Conservation (phyloP, 352 stramenopile genomes). For the Elongisporangium senticosum region DNA sequence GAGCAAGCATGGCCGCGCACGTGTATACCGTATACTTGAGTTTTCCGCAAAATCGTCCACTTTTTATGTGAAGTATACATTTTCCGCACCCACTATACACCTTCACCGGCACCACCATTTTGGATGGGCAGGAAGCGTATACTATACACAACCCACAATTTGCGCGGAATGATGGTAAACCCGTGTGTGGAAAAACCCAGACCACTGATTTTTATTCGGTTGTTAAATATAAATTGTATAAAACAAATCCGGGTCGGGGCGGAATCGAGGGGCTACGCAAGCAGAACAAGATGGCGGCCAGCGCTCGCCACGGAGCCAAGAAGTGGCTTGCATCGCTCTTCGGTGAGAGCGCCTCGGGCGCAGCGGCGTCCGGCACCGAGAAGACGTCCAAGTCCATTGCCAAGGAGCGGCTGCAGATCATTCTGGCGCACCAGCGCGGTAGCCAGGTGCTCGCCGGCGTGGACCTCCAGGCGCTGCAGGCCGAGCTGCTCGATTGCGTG, state of each 20-base stretch:
- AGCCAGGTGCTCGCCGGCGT: slow-evolving; percentile 80
- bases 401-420: slow-evolving; percentile 88
- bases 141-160: background rate
- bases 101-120: background rate
- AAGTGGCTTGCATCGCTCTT: slow-evolving; percentile 82
- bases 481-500: slow-evolving; percentile 81
- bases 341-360: slow-evolving; percentile 33
- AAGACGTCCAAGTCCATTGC: slow-evolving; percentile 72
- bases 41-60: background rate
- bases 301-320: slow-evolving; percentile 49
- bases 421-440: slow-evolving; percentile 82
- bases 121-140: background rate
- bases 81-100: background rate
- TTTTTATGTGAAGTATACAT: background rate
- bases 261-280: background rate
- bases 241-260: background rate
- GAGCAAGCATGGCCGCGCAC: background rate
- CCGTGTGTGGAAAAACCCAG: background rate
- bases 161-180: background rate
- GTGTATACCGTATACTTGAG: background rate
- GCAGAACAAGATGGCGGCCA: slow-evolving; percentile 17
- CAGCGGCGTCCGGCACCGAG: slow-evolving; percentile 9
- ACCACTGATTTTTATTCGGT: background rate
- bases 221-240: background rate
- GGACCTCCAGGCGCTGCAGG: slow-evolving; percentile 69